Conservation (phyloP, 2,329 filamentous ascomycete species). For the Fusarium circinatum region DNA sequence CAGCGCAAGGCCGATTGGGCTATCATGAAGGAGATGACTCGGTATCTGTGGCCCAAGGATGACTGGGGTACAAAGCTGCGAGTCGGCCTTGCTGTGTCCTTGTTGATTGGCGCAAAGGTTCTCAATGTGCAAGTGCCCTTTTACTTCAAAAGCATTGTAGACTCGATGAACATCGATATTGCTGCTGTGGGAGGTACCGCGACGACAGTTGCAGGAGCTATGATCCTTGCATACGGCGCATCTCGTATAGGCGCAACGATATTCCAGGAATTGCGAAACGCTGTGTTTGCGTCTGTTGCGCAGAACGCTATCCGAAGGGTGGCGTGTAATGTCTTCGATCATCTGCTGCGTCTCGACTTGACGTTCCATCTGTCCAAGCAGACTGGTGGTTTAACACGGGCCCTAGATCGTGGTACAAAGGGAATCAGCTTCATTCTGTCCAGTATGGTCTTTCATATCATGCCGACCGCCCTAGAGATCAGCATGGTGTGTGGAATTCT, state of each 20-base stretch:
- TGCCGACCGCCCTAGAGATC: conserved; percentile 94
- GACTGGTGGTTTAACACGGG: conserved; percentile 91
- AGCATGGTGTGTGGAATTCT: conserved; percentile 95
- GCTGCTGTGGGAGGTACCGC: conserved; percentile 87
- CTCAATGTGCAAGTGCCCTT: conserved; percentile 98
- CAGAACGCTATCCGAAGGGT: conserved; percentile 96
- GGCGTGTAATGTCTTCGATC: conserved; percentile 90
- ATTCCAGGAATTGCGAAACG: conserved; percentile 94
- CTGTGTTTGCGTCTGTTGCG: conserved; percentile 94
- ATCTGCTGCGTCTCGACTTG: conserved; percentile 87
- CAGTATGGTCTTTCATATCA: conserved; percentile 98
- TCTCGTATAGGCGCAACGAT: conserved; percentile 89
- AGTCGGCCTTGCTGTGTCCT: conserved; percentile 82
- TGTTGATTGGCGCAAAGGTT: conserved; percentile 91
- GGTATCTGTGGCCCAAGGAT: conserved; percentile 95
- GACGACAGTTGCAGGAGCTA: conserved; percentile 86
- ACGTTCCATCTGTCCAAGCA: conserved; percentile 95
- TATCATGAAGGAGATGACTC: conserved; percentile 97
- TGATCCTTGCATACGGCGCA: conserved; percentile 92
- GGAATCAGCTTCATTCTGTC: conserved; percentile 97
- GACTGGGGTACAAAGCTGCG: conserved; percentile 77
- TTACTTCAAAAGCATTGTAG: conserved; percentile 98
- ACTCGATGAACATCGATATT: conserved; percentile 97
- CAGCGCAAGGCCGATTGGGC: conserved; percentile 98
- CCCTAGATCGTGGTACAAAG: conserved; percentile 96